Base-by-base conservation (phyloP, 2,329 filamentous ascomycete species). In the Cladosporium oxysporum region DNA sequence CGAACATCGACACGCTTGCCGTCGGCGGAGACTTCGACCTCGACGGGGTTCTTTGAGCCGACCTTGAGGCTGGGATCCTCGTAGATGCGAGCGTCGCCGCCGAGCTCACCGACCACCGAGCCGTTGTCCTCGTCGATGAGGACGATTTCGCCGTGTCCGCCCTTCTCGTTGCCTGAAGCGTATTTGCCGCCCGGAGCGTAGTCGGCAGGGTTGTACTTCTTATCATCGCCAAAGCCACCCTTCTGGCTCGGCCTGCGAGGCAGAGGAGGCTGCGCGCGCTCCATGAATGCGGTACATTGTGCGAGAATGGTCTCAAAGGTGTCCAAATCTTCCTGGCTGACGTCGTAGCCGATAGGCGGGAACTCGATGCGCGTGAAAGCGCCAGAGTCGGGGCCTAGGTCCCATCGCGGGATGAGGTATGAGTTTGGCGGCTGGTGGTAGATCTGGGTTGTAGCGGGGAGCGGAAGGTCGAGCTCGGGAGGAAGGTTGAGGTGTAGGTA, bases 241-340 rank as follows among this genome's bases (percentile, higher is more conserved):
- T 77, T 76, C 68, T 78, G 70, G 53, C 70, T 70, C 12, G 67
- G 67, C 23, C 73, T 68, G 18, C 65, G 68, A 23, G 77, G 76
- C 29, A 78, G 71, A 29, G 83, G 88, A 7, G 91, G 88, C 49
- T 89, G 83, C 11, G 91, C 90, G 53, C 93, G 88, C 78, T 98
- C 94, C 5, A 97, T 86, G 77, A 99, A 98, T 1, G 94, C 92
- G 2, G 94, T 98, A 79, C 94, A 98, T 80, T 98, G 93, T n/a
- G 94, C 94, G 60, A 98, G 84, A 70, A 98, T 98, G 3, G 94
- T 97, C 82, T 98, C 94, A 74, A 97, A 98, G 0, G 94, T 98
- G 76, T 97, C 93, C 50, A 96, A 84, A 77, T 97, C 94, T 76
- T 98, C 93, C 77, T 97, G 93, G 1, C 91, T 86, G 29, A 91